Evolutionary conservation across 2,329 filamentous ascomycete genomes (phyloP).

Genomic region (Myriosclerotinia duriaeana): DNA sequence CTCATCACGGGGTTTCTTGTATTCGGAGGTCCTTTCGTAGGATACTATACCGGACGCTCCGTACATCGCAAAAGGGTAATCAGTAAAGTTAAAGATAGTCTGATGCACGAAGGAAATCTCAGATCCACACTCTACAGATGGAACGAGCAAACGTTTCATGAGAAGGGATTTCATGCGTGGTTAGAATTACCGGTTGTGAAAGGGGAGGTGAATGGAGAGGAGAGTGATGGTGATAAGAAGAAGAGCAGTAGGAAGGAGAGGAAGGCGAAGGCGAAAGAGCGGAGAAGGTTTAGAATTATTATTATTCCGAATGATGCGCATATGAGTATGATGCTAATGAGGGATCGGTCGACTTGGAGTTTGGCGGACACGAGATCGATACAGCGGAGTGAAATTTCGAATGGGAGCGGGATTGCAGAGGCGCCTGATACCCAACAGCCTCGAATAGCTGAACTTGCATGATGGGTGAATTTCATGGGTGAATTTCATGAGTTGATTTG

Average conservation of each 20-base stretch:
- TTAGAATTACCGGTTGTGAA: constrained; percentile 31
- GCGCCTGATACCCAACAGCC: constrained; percentile 5
- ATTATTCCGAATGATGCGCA: constrained; percentile 22
- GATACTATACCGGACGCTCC: constrained; percentile 32
- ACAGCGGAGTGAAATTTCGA: background rate
- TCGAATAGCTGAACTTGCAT: background rate
- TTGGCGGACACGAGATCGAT: background rate
- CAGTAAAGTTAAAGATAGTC: constrained; percentile 31
- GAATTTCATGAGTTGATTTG: background rate
- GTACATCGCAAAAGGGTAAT: constrained; percentile 32
- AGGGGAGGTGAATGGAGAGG: constrained; percentile 24
- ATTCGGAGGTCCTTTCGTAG: constrained; percentile 31
- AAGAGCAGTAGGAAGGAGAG: constrained; percentile 2
- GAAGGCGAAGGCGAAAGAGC: constrained; percentile 21
- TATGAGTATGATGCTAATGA: background rate
- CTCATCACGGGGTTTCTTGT: constrained; percentile 28
- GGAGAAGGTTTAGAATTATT: constrained; percentile 27
- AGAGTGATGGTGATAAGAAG: background rate
- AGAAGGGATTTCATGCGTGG: constrained; percentile 34
- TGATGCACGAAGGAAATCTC: constrained; percentile 31
- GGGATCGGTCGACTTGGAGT: background rate
- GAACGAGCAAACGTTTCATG: constrained; percentile 30
- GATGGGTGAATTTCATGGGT: background rate
- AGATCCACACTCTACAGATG: constrained; percentile 29
- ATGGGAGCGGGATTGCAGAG: background rate